These are phyloP conservation scores for Cyanidiococcus yangmingshanensis DNA, from an alignment of 23 red algal species.

Conservation along the genomic window DNA sequence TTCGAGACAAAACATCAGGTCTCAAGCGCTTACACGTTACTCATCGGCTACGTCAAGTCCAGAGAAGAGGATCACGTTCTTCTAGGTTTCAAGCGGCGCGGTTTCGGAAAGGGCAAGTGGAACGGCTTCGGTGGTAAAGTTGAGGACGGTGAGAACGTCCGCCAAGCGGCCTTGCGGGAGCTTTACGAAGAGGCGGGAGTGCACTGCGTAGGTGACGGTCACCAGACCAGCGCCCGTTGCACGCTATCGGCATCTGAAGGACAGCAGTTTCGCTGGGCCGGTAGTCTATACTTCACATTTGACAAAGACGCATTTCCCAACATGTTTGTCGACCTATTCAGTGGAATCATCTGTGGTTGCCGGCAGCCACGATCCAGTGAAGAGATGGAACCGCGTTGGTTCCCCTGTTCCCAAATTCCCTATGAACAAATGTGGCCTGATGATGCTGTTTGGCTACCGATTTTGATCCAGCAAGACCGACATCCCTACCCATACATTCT, in stretches of 20 bases:
- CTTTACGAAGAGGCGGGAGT: slow-evolving; percentile 5
- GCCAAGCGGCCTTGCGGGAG: neutral
- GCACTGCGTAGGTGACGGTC: neutral
- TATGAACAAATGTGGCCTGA: slow-evolving; percentile 8
- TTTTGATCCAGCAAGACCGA: neutral
- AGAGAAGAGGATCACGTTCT: neutral
- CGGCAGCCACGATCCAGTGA: neutral
- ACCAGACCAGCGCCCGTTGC: neutral
- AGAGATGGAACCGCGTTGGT: slow-evolving; percentile 6
- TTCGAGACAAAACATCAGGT: too few relatives aligned
- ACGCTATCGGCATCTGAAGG: neutral
- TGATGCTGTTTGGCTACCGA: neutral
- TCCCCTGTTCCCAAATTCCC: neutral
- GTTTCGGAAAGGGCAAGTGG: slow-evolving; percentile 3
- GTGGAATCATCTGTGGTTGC: neutral
- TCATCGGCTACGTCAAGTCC: neutral
- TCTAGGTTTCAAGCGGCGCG: neutral
- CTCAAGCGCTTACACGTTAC: slow-evolving; percentile 16
- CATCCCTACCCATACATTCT: neutral
- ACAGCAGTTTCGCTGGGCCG: neutral
- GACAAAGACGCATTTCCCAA: neutral
- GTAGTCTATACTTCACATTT: neutral
- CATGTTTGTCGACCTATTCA: neutral
- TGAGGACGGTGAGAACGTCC: neutral
- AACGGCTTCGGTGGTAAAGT: slow-evolving; percentile 17